These are phyloP conservation scores for Fusarium continuum DNA, from an alignment of 2,329 filamentous ascomycete species.

Conservation along the genomic window DNA sequence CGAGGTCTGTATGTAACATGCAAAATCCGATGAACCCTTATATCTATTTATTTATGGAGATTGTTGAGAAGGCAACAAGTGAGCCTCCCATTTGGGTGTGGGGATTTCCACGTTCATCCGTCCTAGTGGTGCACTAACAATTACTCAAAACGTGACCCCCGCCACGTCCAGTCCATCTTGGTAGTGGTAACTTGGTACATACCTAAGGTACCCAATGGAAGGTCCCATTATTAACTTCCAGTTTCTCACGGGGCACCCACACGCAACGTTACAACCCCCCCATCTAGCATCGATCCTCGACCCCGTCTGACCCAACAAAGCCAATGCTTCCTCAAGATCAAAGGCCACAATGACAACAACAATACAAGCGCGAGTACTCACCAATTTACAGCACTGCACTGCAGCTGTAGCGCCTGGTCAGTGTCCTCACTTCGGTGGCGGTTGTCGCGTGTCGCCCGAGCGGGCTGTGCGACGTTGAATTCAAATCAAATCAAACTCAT, in stretches of 20 bases:
- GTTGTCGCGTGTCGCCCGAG: conserved; percentile 31
- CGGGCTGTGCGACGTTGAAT: conserved; percentile 40
- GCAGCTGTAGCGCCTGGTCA: conserved; percentile 18
- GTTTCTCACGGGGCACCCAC: conserved; percentile 32
- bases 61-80: conserved; percentile 9
- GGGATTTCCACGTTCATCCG: no score
- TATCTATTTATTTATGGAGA: conserved; percentile 11
- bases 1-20: conserved; percentile 36
- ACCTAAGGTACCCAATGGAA: no score
- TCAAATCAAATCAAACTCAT: conserved; percentile 7
- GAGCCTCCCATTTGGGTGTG: conserved; percentile 6
- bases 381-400: no score
- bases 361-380: conserved; percentile 9
- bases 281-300: conserved; percentile 32
- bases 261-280: conserved; percentile 39
- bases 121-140: conserved; percentile 28
- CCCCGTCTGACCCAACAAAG: conserved; percentile 30
- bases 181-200: no score
- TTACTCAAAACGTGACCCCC: conserved; percentile 2
- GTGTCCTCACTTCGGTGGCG: conserved; percentile 21
- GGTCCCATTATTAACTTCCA: no score
- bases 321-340: background rate
- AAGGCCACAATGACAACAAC: conserved; percentile 6
- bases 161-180: no score
- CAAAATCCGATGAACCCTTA: conserved; percentile 17